Percentiles rank a stretch among this genome's conserved stretches.
Conservation (phyloP, 805 yeast genomes). For the Suhomyces prunicola region DNA sequence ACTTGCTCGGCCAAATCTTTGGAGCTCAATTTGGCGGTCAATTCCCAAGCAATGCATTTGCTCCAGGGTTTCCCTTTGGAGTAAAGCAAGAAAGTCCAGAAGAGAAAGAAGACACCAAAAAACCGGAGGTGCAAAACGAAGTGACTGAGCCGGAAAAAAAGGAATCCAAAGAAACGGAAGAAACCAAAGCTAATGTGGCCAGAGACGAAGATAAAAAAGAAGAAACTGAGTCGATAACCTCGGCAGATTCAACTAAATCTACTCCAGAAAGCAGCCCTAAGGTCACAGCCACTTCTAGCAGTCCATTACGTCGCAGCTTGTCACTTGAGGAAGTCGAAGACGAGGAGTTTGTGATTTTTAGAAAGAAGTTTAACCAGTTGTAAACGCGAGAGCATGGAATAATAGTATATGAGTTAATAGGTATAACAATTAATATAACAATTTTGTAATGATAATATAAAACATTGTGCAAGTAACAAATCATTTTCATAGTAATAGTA, state of each 20-base stretch:
- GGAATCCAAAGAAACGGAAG: background rate
- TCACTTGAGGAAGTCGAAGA: constrained; percentile 27
- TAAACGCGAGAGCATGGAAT: too few species aligned
- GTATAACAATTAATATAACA: too few species aligned
- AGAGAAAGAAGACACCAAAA: background rate
- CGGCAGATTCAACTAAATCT: constrained; percentile 11
- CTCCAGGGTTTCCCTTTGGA: background rate
- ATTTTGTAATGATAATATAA: too few species aligned
- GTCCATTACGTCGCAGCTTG: constrained; percentile 23
- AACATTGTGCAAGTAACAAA: too few species aligned
- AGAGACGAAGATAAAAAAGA: too few species aligned
- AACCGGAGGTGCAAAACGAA: background rate
- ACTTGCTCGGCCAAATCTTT: constrained; percentile 10
- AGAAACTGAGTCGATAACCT: constrained; percentile 16
- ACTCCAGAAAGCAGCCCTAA: constrained; percentile 1
- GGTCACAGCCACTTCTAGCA: background rate
- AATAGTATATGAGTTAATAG: too few species aligned
- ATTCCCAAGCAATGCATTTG: background rate
- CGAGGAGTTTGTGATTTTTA: constrained; percentile 35
- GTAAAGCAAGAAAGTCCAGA: background rate
- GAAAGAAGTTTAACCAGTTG: constrained; percentile 32
- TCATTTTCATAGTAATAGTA: too few species aligned
- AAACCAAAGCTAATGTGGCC: too few species aligned
- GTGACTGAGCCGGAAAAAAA: background rate
- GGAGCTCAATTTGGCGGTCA: background rate